Evolutionary conservation across 225 moss, liverwort and hornwort genomes (phyloP).

Genomic region (Climacium dendroides): DNA sequence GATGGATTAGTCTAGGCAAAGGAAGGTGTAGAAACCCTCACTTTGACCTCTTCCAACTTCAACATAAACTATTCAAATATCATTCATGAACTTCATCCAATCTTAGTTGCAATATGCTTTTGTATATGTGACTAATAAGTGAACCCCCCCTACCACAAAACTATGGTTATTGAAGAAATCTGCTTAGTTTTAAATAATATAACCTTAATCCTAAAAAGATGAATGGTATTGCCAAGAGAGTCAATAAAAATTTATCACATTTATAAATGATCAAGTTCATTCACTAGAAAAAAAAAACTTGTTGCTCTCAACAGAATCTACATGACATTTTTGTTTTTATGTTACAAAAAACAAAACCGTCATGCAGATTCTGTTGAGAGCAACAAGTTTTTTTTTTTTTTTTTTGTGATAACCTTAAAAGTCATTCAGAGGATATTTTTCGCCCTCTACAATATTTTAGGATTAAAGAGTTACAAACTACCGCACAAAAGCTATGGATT

Average conservation of each 20-base stretch:
- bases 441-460: not conserved
- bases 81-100: not conserved
- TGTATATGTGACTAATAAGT: not conserved
- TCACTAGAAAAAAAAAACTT: too few species aligned
- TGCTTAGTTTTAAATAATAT: not conserved
- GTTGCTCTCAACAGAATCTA: too few species aligned
- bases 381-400: too few species aligned
- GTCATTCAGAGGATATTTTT: not conserved
- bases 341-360: too few species aligned
- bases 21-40: not conserved
- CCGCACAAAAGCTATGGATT: not conserved
- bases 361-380: too few species aligned
- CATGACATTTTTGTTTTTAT: too few species aligned
- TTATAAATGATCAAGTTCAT: not conserved
- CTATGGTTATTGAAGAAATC: not conserved
- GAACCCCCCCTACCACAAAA: not conserved
- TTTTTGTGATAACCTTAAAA: not conserved
- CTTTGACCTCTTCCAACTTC: not conserved
- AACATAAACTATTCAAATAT: not conserved
- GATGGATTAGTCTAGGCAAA: fast-evolving
- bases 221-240: fast-evolving
- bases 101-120: not conserved
- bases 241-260: not conserved
- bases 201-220: not conserved
- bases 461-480: not conserved